phyloP scores from a whole-genome alignment of 2,329 filamentous ascomycete genomes.

The Hypocreales sp. region DNA sequence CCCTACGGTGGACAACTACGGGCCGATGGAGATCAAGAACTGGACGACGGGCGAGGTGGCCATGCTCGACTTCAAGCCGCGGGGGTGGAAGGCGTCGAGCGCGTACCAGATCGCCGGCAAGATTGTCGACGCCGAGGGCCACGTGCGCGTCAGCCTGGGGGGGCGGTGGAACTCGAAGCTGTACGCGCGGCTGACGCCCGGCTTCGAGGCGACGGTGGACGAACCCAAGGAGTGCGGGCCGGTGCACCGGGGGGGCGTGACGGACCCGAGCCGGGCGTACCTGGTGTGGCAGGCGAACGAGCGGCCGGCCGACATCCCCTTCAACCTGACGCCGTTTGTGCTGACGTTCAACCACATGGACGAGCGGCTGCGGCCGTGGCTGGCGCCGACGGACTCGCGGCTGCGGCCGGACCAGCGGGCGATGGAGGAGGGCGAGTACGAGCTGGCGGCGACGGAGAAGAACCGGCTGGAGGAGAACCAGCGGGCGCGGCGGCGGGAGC shows the following conservation, averaged over 20 bases:
- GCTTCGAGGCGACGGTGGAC: constrained; percentile 63
- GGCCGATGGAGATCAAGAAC: constrained; percentile 93
- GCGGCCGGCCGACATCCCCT: constrained; percentile 72
- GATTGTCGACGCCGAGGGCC: constrained; percentile 64
- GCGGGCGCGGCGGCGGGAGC: constrained; percentile 53
- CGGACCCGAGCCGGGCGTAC: constrained; percentile 61
- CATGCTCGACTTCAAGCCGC: constrained; percentile 79
- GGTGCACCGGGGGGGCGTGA: constrained; percentile 37
- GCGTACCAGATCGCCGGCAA: constrained; percentile 82
- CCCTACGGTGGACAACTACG: constrained; percentile 95
- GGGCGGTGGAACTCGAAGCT: constrained; percentile 97
- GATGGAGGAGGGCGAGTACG: constrained; percentile 98
- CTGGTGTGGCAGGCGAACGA: constrained; percentile 83
- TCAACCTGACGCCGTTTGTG: constrained; percentile 94
- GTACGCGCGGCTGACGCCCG: constrained; percentile 83
- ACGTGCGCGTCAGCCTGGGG: constrained; percentile 75
- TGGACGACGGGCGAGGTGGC: constrained; percentile 91
- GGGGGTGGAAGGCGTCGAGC: constrained; percentile 88
- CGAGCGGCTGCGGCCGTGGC: constrained; percentile 57
- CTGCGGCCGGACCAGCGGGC: constrained; percentile 86
- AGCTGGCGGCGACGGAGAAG: constrained; percentile 85
- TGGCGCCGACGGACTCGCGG: constrained; percentile 90
- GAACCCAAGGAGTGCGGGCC: constrained; percentile 28
- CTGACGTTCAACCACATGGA: constrained; percentile 87
- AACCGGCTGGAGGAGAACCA: constrained; percentile 88